Base-by-base conservation (phyloP, 129 eudicot genomes). In the Glebionis coronaria region DNA sequence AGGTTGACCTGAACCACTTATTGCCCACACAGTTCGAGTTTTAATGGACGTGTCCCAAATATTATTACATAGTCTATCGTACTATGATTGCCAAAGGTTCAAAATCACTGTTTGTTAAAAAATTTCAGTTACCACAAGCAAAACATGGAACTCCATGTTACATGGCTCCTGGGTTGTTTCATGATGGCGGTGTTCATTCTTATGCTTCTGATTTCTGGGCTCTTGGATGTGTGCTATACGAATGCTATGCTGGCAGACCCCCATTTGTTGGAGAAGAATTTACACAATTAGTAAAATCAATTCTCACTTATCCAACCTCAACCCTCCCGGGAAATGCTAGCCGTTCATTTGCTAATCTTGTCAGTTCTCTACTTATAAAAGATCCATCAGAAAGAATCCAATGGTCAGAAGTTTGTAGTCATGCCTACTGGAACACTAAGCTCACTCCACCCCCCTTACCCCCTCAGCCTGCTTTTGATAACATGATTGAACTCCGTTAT, bases 161-260 rank as follows among this genome's bases (percentile, higher is more conserved):
- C 81, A 93, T 93, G 99, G 97, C 99, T 71, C 99, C 99, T 20
- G 99, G 89, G 80, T 83, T 93, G 70, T 93, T 93, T 71, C 90
- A 84, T 63, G 99, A 93, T 63, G 99, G 92, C 38, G 99, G 99
- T 60, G 90, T 93, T 61, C 99, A 93, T 73, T 93, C 99, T 13
- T 93, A 76, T 65, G 97, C 99, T 73, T 93, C 99, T 63, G 99
- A 93, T 81, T 78, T 93, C 51, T 93, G 97, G 97, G 99, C 99
- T 69, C 92, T 93, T 76, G 99, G 99, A 61, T 93, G n/a, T n/a
- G n/a, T n/a, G n/a, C n/a, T n/a, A n/a, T n/a, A n/a, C n/a, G n/a
- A n/a, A n/a, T n/a, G n/a, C 47, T 93, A 88, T 63, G 56, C 86
- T 63, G 99, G 99, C 42, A n/a, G n/a, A n/a, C n/a, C n/a, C n/a